Conservation (phyloP, 495 filamentous ascomycete species). For the Xylona heveae region DNA sequence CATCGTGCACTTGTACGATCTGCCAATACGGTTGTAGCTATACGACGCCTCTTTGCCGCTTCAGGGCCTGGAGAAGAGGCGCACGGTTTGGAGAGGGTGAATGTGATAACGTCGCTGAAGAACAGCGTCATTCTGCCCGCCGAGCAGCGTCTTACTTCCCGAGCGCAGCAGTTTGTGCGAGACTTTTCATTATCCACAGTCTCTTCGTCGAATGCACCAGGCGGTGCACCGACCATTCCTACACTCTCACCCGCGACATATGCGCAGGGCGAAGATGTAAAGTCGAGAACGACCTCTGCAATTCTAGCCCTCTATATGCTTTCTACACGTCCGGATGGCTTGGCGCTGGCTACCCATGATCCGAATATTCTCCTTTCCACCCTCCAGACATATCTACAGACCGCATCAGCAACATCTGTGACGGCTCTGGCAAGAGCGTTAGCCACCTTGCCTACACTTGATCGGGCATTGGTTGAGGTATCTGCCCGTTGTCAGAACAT, state of each 20-base stretch:
- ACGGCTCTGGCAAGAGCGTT: conserved; percentile 49
- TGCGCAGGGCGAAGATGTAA: conserved; percentile 59
- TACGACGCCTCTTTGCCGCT: conserved; percentile 50
- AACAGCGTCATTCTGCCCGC: conserved; percentile 43
- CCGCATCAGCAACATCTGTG: conserved; percentile 50
- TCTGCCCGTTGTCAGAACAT: conserved; percentile 76
- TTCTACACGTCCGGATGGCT: conserved; percentile 28
- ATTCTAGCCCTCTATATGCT: conserved; percentile 64
- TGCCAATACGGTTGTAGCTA: conserved; percentile 47
- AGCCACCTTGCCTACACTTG: conserved; percentile 60
- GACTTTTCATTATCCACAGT: conserved; percentile 65
- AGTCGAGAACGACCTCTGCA: conserved; percentile 49
- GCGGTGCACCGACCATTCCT: conserved; percentile 5
- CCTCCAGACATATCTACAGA: conserved; percentile 61
- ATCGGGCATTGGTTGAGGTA: conserved; percentile 63
- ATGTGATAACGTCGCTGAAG: conserved; percentile 43
- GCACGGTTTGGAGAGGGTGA: conserved; percentile 48
- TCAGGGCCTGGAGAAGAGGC: conserved; percentile 48
- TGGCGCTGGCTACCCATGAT: conserved; percentile 28
- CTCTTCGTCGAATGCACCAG: background rate
- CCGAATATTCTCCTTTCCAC: conserved; percentile 55
- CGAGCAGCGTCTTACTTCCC: conserved; percentile 41
- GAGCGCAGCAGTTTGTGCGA: conserved; percentile 59
- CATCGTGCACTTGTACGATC: conserved; percentile 59
- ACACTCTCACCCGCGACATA: conserved; percentile 35